Percentiles rank a stretch among this genome's conserved stretches.
phyloP scores from a whole-genome alignment of 768 basidiomycete species.

The Wakefieldia striispora region DNA sequence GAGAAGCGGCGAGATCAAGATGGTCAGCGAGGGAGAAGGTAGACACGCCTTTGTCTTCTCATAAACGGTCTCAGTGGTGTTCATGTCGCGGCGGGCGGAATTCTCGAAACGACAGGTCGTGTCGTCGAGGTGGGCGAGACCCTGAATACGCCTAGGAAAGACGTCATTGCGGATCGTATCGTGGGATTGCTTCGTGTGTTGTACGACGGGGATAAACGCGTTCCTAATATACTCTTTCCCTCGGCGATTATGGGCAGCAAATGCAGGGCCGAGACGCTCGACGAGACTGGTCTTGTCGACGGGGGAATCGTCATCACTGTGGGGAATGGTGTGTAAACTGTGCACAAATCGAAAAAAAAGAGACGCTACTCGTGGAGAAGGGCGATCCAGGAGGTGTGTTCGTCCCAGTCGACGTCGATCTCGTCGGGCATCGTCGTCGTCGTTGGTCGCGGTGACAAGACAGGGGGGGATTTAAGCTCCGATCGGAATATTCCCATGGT shows the following conservation, averaged over 20 bases:
- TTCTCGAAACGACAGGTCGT: constrained; percentile 54
- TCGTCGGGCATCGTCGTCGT: constrained; percentile 7
- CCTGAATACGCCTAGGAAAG: constrained; percentile 33
- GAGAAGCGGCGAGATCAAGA: constrained; percentile 13
- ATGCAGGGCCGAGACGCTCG: constrained; percentile 45
- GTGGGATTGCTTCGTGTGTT: constrained; percentile 37
- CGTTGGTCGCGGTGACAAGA: neutral
- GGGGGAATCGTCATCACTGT: constrained; percentile 36
- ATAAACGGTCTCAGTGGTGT: constrained; percentile 40
- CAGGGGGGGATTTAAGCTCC: constrained; percentile 21
- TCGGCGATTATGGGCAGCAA: constrained; percentile 29
- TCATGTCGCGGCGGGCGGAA: constrained; percentile 41
- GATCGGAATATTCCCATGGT: constrained; percentile 10
- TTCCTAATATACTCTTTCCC: constrained; percentile 32
- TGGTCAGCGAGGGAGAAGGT: constrained; percentile 1
- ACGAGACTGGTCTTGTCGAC: constrained; percentile 45
- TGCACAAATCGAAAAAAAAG: neutral
- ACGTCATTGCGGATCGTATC: constrained; percentile 33
- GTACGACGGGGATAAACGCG: constrained; percentile 35
- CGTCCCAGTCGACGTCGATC: constrained; percentile 23
- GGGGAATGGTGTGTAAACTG: constrained; percentile 10
- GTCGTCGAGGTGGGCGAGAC: constrained; percentile 52
- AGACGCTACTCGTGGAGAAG: constrained; percentile 26
- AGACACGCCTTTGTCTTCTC: constrained; percentile 43
- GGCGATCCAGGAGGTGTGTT: constrained; percentile 27